Conservation (phyloP, 176 grass and related monocot genomes). For the Cenchrus purpureus region DNA sequence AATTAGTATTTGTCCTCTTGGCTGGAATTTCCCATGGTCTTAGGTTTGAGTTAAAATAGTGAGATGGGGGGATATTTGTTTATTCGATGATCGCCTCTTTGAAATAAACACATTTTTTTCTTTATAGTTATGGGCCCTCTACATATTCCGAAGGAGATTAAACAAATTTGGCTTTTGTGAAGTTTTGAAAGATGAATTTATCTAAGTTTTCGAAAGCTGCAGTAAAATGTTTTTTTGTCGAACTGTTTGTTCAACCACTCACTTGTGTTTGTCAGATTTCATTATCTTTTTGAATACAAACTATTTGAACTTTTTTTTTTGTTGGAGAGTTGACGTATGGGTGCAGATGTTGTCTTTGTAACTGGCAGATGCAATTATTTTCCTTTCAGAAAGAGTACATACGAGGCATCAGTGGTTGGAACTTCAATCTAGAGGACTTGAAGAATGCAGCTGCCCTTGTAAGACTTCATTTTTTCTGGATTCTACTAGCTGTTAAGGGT, state of each 20-base stretch:
- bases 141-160: not conserved
- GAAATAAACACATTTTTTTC: not conserved
- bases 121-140: not conserved
- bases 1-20: not conserved
- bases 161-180: conserved; percentile 4
- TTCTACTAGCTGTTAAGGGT: conserved; percentile 21
- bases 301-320: conserved; percentile 19
- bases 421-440: conserved; percentile 99
- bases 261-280: conserved; percentile 6
- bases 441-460: conserved; percentile 93
- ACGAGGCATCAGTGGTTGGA: conserved; percentile 96
- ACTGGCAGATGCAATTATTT: conserved; percentile 35
- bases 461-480: conserved; percentile 43
- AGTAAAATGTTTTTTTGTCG: not conserved
- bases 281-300: conserved; percentile 4
- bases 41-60: conserved; percentile 35
- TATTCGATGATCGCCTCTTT: conserved; percentile 22
- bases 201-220: not conserved
- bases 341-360: not conserved
- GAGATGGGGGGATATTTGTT: not conserved
- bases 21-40: not conserved
- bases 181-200: not conserved
- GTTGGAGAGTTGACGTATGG: conserved; percentile 22
- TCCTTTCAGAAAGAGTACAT: conserved; percentile 92
- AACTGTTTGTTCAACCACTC: conserved; percentile 3